These are phyloP conservation scores for Teratosphaeria destructans DNA, from an alignment of 2,329 filamentous ascomycete genomes.

Conservation along the genomic window DNA sequence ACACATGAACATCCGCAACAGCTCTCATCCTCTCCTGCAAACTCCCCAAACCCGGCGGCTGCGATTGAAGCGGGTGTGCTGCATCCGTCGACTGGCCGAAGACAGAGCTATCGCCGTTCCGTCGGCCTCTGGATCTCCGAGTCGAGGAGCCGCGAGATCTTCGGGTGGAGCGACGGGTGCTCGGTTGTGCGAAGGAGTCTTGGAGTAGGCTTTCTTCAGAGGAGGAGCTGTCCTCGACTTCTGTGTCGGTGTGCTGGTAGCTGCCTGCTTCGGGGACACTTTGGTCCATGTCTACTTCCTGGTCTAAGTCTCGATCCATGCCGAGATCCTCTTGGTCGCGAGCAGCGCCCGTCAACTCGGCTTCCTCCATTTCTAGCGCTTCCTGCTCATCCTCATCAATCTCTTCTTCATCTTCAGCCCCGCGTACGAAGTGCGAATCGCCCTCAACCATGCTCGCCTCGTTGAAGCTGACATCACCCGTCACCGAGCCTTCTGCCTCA, in stretches of 20 bases:
- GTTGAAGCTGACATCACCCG: constrained; percentile 33
- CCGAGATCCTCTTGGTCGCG: constrained; percentile 38
- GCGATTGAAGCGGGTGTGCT: background rate
- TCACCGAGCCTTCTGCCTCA: constrained; percentile 57
- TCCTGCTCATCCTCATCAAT: constrained; percentile 32
- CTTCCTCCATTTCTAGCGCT: constrained; percentile 36
- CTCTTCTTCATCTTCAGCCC: constrained; percentile 28
- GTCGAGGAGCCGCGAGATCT: background rate
- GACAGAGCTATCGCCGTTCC: background rate
- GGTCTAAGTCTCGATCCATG: constrained; percentile 13
- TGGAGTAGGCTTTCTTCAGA: constrained; percentile 10
- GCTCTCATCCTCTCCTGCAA: constrained; percentile 22
- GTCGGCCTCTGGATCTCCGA: constrained; percentile 1
- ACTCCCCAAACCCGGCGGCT: constrained; percentile 5
- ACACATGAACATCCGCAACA: constrained; percentile 18
- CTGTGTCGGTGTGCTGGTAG: constrained; percentile 46
- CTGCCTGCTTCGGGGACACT: constrained; percentile 43
- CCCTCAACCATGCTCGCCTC: constrained; percentile 40
- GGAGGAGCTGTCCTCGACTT: constrained; percentile 35
- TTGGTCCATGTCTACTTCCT: constrained; percentile 33
- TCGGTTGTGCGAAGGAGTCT: constrained; percentile 17
- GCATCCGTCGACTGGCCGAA: background rate
- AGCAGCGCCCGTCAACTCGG: constrained; percentile 36
- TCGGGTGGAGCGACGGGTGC: constrained; percentile 3
- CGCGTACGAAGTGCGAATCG: constrained; percentile 16